These are phyloP conservation scores for Eragrostis curvula DNA, from an alignment of 176 grass and related monocot genomes.

Conservation along the genomic window DNA sequence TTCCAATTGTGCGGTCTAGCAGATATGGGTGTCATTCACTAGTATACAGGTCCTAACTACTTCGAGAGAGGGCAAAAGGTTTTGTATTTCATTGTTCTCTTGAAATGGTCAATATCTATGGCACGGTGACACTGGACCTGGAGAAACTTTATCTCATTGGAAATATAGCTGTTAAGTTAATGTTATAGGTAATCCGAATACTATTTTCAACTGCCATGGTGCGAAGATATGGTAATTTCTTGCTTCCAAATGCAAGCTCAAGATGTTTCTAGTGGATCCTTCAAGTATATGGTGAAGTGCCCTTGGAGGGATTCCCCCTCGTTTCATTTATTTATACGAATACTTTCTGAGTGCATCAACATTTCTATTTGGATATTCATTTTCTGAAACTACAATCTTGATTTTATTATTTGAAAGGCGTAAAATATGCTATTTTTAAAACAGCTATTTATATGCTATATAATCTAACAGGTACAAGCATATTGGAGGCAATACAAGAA, in stretches of 20 bases:
- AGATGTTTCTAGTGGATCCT: conserved; percentile 6
- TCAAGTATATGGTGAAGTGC: conserved; percentile 6
- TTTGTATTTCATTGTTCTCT: background rate
- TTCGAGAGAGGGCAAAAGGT: conserved; percentile 14
- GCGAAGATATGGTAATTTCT: background rate
- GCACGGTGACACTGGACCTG: background rate
- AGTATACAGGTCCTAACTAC: background rate
- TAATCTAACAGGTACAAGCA: conserved; percentile 67
- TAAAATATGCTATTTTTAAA: background rate
- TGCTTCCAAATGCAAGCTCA: conserved; percentile 10
- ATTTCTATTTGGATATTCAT: conserved; percentile 6
- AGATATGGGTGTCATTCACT: background rate
- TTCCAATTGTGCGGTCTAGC: background rate
- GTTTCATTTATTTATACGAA: background rate
- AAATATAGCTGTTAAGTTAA: background rate
- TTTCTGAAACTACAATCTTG: background rate
- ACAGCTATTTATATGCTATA: conserved; percentile 17
- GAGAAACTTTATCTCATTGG: background rate
- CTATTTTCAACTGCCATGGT: background rate
- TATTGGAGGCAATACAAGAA: conserved; percentile 79
- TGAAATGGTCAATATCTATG: background rate
- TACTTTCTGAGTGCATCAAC: background rate
- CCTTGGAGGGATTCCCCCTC: background rate
- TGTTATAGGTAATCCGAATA: background rate
- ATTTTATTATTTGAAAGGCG: conserved; percentile 18